Base-by-base conservation (phyloP, 116 monocot genomes). In the Dioscorea cayenensis region DNA sequence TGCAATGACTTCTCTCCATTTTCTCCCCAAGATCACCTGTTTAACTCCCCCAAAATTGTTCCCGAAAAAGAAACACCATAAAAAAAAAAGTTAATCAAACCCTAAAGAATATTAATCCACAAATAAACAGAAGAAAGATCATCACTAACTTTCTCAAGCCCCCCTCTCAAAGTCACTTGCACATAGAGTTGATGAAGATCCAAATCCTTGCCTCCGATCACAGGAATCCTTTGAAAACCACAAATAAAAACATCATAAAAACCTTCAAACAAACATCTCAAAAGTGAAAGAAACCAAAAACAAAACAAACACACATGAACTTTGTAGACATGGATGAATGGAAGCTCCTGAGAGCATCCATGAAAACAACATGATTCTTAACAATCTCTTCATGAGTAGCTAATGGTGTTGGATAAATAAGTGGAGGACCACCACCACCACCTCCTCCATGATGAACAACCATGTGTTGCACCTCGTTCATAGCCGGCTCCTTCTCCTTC, bases 201-300 rank as follows among this genome's bases (percentile, higher is more conserved):
- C 3, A 93, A 76, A 29, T 93, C 89, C 73, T 87, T 89, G 20
- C 93, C 93, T 71, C 93, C 93, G 66, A 93, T 84, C 64, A 93
- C 87, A 67, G 89, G 89, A 29, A 76, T 73, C 93, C 93, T 91
- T 71, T 51, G 36, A 43, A 43, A 32, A 32, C 32, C 12, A 43
- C 5, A 43, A 43, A 43, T 6, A 43, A 12, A 43, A 43, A 20
- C 19, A 65, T 27, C 36, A 49, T 25, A 67, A 76, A 21, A 58
- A 71, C 43, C 43, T 43, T 43, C 43, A 21, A 52, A 74, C 5
- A 70, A 32, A 32, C 32, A 50, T 19, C 18, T 66, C 25, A 35
- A 36, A 37, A 60, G 51, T 20, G 36, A 25, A 49, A 9, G 21
- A 68, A 8, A 14, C 18, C 19, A 37, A 72, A 29, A 5, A 43